Percentiles rank a stretch among this genome's conserved stretches.
phyloP scores from a whole-genome alignment of 192 early-diverging fungal genomes.

The Coemansia sp. region DNA sequence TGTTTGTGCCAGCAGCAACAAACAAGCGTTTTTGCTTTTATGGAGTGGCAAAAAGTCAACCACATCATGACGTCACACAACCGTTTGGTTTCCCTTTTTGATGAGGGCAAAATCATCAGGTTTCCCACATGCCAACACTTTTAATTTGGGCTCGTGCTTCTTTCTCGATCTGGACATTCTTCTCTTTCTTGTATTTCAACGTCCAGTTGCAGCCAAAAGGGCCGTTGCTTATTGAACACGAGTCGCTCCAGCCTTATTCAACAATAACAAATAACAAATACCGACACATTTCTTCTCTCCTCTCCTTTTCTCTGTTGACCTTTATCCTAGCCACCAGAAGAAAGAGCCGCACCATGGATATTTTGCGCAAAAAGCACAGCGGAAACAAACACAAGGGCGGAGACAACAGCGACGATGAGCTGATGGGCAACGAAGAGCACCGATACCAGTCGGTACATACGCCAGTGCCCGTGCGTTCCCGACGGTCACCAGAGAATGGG shows the following conservation, averaged over 20 bases:
- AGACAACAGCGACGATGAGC: not conserved
- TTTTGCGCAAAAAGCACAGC: slow-evolving; percentile 3
- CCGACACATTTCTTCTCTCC: no score
- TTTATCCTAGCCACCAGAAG: not conserved
- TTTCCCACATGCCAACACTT: not conserved
- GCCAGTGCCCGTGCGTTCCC: slow-evolving; percentile 1
- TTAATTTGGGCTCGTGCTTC: no score
- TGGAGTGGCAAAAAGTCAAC: no score
- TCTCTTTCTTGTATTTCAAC: no score
- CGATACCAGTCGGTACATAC: slow-evolving; percentile 8
- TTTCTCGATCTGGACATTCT: no score
- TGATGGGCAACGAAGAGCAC: not conserved
- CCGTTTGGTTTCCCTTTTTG: not conserved
- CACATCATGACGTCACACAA: no score
- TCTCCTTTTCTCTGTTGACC: not conserved
- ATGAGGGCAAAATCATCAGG: not conserved
- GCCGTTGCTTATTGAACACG: no score
- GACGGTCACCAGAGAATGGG: slow-evolving; percentile 10
- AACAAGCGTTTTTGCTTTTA: no score
- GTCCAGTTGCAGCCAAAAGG: no score
- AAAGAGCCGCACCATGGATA: not conserved
- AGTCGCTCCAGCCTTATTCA: no score
- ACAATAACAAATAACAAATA: no score
- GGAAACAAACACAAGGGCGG: not conserved
- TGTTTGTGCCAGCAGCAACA: no score